phyloP scores from a whole-genome alignment of 2,329 filamentous ascomycete species.

The Stagonosporopsis rhizophila region DNA sequence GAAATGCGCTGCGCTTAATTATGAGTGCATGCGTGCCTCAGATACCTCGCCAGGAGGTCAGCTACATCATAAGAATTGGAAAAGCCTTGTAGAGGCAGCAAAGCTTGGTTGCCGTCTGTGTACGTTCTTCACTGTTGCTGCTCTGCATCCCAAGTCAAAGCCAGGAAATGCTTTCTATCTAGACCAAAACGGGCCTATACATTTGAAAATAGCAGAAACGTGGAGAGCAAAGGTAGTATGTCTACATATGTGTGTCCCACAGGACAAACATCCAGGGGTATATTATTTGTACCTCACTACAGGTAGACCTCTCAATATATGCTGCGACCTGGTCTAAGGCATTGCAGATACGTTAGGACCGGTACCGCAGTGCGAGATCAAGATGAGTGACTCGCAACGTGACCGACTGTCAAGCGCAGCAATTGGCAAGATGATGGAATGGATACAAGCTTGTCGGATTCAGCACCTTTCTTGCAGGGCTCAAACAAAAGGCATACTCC shows the following conservation, averaged over 20 bases:
- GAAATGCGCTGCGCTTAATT: slow-evolving; percentile 9
- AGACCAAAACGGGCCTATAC: slow-evolving; percentile 7
- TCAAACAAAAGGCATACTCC: not conserved
- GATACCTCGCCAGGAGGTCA: slow-evolving; percentile 13
- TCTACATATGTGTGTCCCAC: slow-evolving; percentile 11
- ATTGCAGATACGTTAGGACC: not conserved
- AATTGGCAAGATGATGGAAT: not conserved
- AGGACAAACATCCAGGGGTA: slow-evolving; percentile 1
- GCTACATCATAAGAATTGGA: slow-evolving; percentile 8
- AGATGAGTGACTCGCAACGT: slow-evolving; percentile 3
- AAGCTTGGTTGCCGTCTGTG: slow-evolving; percentile 10
- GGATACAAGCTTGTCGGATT: slow-evolving; percentile 5
- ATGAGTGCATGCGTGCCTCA: slow-evolving; percentile 11
- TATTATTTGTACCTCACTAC: slow-evolving; percentile 11
- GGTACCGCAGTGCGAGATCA: not conserved
- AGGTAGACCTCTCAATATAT: not conserved
- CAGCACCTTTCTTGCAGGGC: slow-evolving; percentile 1
- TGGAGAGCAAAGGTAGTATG: not conserved
- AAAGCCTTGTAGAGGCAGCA: slow-evolving; percentile 1
- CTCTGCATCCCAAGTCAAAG: slow-evolving; percentile 8
- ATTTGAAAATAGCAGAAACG: not conserved
- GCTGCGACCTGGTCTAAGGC: not conserved
- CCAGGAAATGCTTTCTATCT: slow-evolving; percentile 5
- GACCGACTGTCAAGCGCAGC: slow-evolving; percentile 6
- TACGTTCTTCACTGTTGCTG: slow-evolving; percentile 11